phyloP scores from a whole-genome alignment of 495 filamentous ascomycete genomes.

The Penicillium pulvis region DNA sequence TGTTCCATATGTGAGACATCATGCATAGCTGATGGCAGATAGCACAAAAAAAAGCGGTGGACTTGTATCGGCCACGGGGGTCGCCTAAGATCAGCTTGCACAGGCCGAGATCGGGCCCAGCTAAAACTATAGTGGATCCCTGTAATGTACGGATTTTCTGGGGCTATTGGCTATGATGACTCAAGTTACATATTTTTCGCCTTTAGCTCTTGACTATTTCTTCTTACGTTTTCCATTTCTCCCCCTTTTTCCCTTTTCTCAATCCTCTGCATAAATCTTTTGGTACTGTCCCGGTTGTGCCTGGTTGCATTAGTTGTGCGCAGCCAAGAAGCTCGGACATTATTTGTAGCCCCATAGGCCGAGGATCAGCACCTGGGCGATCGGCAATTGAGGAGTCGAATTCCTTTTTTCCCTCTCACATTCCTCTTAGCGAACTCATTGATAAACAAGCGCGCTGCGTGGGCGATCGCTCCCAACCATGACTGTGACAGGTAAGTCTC shows the following conservation, averaged over 20 bases:
- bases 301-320: neutral
- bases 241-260: neutral
- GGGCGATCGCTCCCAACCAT: neutral
- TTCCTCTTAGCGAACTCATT: neutral
- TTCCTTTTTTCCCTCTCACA: neutral
- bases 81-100: conserved; percentile 14
- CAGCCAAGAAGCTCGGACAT: neutral
- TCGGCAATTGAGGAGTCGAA: neutral
- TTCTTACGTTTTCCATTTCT: neutral
- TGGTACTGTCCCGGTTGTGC: neutral
- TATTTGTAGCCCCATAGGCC: neutral
- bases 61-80: neutral
- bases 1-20: neutral
- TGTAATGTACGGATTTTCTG: neutral
- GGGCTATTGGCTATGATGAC: neutral
- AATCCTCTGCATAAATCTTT: neutral
- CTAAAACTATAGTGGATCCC: conserved; percentile 5
- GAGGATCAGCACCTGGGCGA: neutral
- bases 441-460: neutral
- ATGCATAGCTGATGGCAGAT: neutral
- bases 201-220: neutral
- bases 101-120: conserved; percentile 29
- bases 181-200: neutral
- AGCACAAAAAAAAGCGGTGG: neutral
- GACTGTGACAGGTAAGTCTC: neutral